A percentile compares a stretch with the other conserved stretches of the same genome.
Evolutionary conservation across 148 eudicot species (phyloP).

Genomic region (Vaccinium vitisidaea): DNA sequence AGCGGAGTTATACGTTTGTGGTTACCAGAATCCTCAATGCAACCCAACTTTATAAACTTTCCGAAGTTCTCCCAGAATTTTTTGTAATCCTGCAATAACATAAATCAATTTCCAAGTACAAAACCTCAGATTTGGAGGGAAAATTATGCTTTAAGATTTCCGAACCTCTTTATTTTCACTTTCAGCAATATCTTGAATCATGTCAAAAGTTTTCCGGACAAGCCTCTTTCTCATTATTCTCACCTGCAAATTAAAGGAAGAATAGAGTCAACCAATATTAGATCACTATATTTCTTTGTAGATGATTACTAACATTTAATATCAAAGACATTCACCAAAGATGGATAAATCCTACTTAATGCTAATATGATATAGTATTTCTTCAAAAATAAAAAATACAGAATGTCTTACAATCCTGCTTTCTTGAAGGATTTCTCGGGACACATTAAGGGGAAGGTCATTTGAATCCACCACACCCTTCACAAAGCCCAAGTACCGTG

Average conservation of each 20-base stretch:
- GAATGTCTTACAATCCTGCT: conserved; percentile 76
- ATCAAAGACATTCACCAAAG: not conserved
- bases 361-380: not conserved
- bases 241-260: conserved; percentile 45
- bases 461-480: conserved; percentile 98
- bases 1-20: conserved; percentile 91
- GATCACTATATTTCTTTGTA: not conserved
- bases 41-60: conserved; percentile 85
- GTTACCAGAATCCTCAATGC: conserved; percentile 94
- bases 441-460: conserved; percentile 97
- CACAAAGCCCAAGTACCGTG: conserved; percentile 93
- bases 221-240: conserved; percentile 96
- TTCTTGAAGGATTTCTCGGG: conserved; percentile 98
- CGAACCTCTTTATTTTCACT: conserved; percentile 89
- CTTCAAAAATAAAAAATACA: not conserved
- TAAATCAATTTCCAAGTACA: not conserved
- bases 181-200: conserved; percentile 91
- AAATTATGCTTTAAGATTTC: not conserved
- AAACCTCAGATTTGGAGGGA: not conserved
- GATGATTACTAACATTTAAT: not conserved
- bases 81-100: conserved; percentile 70
- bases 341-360: not conserved
- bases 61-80: conserved; percentile 99
- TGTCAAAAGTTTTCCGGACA: conserved; percentile 94
- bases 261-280: not conserved